Evolutionary conservation across 139 green algal species (phyloP).

Genomic region (Picochlorum sp.): DNA sequence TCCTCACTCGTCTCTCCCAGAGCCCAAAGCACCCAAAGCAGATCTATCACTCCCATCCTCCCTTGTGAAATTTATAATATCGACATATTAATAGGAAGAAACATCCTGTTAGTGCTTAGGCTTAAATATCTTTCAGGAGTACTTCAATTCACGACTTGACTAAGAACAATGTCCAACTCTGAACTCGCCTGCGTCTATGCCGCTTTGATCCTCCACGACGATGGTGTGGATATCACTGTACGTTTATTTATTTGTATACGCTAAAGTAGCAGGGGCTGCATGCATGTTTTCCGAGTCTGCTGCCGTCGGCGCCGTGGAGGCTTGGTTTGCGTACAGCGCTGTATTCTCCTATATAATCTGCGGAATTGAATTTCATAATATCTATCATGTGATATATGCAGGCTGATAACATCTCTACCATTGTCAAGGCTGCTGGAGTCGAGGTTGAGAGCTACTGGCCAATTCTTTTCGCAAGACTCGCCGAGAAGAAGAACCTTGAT

Average conservation of each 20-base stretch:
- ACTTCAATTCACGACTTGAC: conserved; percentile 15
- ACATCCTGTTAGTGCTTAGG: conserved; percentile 13
- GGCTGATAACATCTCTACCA: conserved; percentile 86
- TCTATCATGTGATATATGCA: conserved; percentile 16
- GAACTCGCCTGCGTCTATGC: conserved; percentile 95
- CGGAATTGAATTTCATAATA: background rate
- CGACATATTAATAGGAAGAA: conserved; percentile 1
- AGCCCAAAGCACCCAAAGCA: too few relatives aligned
- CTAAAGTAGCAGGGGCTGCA: background rate
- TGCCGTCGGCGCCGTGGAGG: background rate
- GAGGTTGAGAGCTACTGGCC: conserved; percentile 96
- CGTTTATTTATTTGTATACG: conserved; percentile 12
- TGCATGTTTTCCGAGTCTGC: background rate
- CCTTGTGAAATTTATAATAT: background rate
- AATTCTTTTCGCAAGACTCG: conserved; percentile 91
- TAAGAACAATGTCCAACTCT: conserved; percentile 53
- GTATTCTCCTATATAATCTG: background rate
- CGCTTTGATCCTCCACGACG: conserved; percentile 91
- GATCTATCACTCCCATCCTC: background rate
- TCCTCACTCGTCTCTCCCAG: too few relatives aligned
- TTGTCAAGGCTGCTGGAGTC: conserved; percentile 83
- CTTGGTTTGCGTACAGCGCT: background rate
- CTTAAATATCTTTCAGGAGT: conserved; percentile 67
- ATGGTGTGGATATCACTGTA: conserved; percentile 86
- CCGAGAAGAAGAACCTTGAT: conserved; percentile 84